Conservation (phyloP, 1,284 basidiomycete genomes). For the Entoloma clypeatum region DNA sequence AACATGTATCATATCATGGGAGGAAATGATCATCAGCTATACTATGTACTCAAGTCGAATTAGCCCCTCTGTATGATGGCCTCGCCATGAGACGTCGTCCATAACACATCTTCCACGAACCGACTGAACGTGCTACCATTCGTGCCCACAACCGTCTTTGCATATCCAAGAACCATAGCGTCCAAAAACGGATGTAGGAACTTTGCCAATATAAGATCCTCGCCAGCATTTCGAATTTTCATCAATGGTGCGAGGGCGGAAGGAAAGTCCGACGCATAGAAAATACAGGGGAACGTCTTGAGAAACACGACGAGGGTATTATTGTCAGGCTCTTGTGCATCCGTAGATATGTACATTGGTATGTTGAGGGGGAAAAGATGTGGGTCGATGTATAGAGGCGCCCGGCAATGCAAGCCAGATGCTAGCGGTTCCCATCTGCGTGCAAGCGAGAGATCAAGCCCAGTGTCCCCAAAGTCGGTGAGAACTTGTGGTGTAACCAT, state of each 20-base stretch:
- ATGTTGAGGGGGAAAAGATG: constrained; percentile 46
- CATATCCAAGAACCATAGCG: constrained; percentile 60
- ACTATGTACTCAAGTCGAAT: not conserved
- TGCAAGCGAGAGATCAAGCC: not conserved
- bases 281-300: constrained; percentile 66
- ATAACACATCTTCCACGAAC: constrained; percentile 64
- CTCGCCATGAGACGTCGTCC: constrained; percentile 54
- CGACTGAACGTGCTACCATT: constrained; percentile 70
- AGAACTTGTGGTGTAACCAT: not conserved
- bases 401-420: constrained; percentile 31
- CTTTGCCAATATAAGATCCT: constrained; percentile 45
- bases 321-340: constrained; percentile 43
- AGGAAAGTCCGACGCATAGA: constrained; percentile 58
- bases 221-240: constrained; percentile 44
- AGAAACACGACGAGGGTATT: constrained; percentile 51
- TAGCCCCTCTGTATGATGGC: constrained; percentile 53
- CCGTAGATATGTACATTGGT: constrained; percentile 72
- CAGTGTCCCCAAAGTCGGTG: not conserved
- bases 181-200: constrained; percentile 66
- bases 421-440: not conserved
- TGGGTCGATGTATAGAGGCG: constrained; percentile 28
- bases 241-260: constrained; percentile 35
- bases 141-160: constrained; percentile 59
- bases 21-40: not conserved
- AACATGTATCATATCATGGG: not conserved